A percentile compares a stretch with the other conserved stretches of the same genome.
These are phyloP conservation scores for Eucalyptus caleyi DNA, from an alignment of 345 rosid species.

Conservation along the genomic window DNA sequence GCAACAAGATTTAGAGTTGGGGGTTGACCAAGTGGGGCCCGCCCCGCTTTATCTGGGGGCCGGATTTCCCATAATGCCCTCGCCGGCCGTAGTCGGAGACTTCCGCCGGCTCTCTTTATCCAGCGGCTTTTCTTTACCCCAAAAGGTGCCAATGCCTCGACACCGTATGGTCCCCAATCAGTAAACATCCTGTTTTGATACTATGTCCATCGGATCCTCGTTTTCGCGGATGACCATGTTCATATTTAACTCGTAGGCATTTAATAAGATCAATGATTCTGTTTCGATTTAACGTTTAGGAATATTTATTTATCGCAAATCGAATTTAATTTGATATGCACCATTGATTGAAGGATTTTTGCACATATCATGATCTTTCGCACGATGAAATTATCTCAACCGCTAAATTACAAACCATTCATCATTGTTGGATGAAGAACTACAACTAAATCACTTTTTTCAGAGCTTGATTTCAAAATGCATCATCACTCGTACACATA, in stretches of 20 bases:
- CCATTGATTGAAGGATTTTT: no score
- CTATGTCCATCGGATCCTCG: background rate
- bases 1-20: background rate
- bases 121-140: background rate
- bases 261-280: background rate
- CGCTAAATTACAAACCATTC: background rate
- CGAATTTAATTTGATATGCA: fast-evolving
- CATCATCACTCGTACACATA: background rate
- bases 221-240: background rate
- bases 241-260: background rate
- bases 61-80: background rate
- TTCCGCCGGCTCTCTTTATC: background rate
- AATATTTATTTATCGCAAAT: fast-evolving
- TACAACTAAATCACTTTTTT: background rate
- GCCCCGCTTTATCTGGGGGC: background rate
- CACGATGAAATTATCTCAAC: no score
- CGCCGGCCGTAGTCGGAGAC: background rate
- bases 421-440: no score
- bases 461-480: background rate
- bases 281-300: background rate
- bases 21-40: background rate
- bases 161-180: background rate
- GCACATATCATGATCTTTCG: fast-evolving
- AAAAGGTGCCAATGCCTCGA: background rate
- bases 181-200: background rate